These are phyloP conservation scores for Penicillium concentricum DNA, from an alignment of 2,329 filamentous ascomycete species.

Conservation along the genomic window DNA sequence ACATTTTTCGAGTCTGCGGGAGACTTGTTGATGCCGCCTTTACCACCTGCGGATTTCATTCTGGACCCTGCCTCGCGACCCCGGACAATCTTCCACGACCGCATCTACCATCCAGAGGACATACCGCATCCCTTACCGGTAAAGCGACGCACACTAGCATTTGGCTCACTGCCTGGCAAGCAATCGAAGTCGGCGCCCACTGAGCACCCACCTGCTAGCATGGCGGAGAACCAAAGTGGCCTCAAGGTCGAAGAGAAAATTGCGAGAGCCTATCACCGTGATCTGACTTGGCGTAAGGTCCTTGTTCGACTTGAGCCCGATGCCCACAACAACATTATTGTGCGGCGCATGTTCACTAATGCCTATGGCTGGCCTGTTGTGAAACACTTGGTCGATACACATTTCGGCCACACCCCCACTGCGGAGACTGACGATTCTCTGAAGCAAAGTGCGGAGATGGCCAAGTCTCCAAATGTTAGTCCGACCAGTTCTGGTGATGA, in stretches of 20 bases:
- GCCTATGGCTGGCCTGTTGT: slow-evolving; percentile 97
- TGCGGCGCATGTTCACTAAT: slow-evolving; percentile 93
- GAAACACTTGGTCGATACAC: slow-evolving; percentile 90
- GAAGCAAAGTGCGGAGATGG: slow-evolving; percentile 67
- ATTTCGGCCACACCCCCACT: slow-evolving; percentile 75
- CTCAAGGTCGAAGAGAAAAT: slow-evolving; percentile 99
- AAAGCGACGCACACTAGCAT: slow-evolving; percentile 43
- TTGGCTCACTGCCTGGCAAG: slow-evolving; percentile 23
- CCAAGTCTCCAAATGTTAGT: slow-evolving; percentile 57
- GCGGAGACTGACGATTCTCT: slow-evolving; percentile 67
- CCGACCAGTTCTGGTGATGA: slow-evolving; percentile 67
- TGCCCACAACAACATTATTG: slow-evolving; percentile 97
- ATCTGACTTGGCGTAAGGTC: slow-evolving; percentile 93
- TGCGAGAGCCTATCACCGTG: slow-evolving; percentile 87
- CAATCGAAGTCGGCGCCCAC: slow-evolving; percentile 13
- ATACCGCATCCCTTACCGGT: slow-evolving; percentile 73
- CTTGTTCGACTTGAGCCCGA: slow-evolving; percentile 93
- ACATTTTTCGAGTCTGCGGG: slow-evolving; percentile 94
- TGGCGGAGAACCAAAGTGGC: slow-evolving; percentile 29
- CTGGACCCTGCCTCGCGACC: slow-evolving; percentile 78
- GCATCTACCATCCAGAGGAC: slow-evolving; percentile 89
- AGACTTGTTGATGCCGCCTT: slow-evolving; percentile 84
- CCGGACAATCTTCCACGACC: slow-evolving; percentile 93
- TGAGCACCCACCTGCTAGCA: slow-evolving; percentile 13
- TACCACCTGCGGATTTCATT: slow-evolving; percentile 78